Base-by-base conservation (phyloP, 257 asterid genomes). In the Gentiana straminea region DNA sequence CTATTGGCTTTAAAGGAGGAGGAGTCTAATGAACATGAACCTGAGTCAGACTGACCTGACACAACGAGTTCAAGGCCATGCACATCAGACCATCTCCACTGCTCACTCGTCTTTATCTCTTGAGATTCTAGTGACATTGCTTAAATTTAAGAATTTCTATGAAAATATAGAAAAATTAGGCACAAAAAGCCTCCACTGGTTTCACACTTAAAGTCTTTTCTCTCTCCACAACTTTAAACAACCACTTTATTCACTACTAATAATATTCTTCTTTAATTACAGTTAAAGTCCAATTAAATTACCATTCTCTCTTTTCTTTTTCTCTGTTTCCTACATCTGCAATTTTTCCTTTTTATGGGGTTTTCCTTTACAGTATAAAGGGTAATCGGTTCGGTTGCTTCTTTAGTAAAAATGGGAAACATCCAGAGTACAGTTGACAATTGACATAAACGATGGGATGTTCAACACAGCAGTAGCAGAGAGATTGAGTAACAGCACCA, bases 21-120 rank as follows among this genome's bases (percentile, higher is more conserved):
- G n/a, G n/a, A n/a, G n/a, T n/a, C n/a, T n/a, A n/a, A n/a, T n/a
- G n/a, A n/a, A n/a, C n/a, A n/a, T n/a, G n/a, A n/a, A n/a, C n/a
- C n/a, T n/a, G n/a, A n/a, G n/a, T n/a, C n/a, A 39, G 78, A 55
- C 4, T 54, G 54, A 52, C 71, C 77, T 50, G 90, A 74, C 62
- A 82, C 94, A 60, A 79, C 69, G 34, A 88, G 90, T 62, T 88
- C 95, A 62, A 82, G 73, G 56, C 79, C 96, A 66, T 88, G 95
- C 54, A 77, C 69, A 67, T 88, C 94, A 64, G 94, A 87, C 89
- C 92, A 84, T 76, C 54, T 70, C 89, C 96, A 87, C 13, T 84
- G 83, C 81, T 88, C 94, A 61, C 58, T 72, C 72, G 77, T 67
- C 71, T 81, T 80, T 81, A 72, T 78, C 74, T 78, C 84, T 64